Evolutionary conservation across 2,329 filamentous ascomycete species (phyloP).

Genomic region (Alternaria infectoria): DNA sequence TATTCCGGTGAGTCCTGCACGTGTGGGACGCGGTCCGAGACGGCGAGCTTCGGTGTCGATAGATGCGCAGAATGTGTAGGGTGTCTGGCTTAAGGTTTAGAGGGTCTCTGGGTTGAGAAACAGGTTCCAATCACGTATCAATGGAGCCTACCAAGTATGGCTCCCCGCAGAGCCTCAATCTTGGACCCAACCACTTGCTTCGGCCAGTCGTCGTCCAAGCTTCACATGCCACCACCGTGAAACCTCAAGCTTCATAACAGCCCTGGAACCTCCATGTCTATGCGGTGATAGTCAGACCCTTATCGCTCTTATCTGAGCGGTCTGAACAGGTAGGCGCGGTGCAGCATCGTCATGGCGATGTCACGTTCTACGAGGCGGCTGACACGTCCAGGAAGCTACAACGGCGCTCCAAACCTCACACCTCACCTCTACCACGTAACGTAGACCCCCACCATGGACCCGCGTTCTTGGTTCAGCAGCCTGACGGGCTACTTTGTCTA

Average conservation of each 20-base stretch:
- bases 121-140: neutral
- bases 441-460: slow-evolving; percentile 42
- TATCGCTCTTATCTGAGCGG: neutral
- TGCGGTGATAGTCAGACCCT: neutral
- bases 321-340: slow-evolving; percentile 14
- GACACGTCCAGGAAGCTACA: slow-evolving; percentile 4
- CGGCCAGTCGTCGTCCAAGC: neutral
- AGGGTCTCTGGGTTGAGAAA: neutral
- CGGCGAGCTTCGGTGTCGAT: neutral
- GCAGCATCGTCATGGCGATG: slow-evolving; percentile 17
- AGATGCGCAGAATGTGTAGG: neutral
- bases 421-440: slow-evolving; percentile 7
- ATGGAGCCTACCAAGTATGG: neutral
- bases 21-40: neutral
- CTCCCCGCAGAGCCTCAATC: slow-evolving; percentile 13
- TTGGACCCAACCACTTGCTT: neutral
- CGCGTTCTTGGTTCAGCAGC: slow-evolving; percentile 50
- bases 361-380: slow-evolving; percentile 9
- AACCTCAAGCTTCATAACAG: neutral
- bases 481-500: slow-evolving; percentile 80
- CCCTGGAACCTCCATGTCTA: neutral
- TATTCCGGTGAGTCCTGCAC: neutral
- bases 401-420: neutral
- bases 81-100: neutral
- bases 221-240: neutral